Base-by-base conservation (phyloP, 2,329 filamentous ascomycete species). In the Ascochyta pisi region DNA sequence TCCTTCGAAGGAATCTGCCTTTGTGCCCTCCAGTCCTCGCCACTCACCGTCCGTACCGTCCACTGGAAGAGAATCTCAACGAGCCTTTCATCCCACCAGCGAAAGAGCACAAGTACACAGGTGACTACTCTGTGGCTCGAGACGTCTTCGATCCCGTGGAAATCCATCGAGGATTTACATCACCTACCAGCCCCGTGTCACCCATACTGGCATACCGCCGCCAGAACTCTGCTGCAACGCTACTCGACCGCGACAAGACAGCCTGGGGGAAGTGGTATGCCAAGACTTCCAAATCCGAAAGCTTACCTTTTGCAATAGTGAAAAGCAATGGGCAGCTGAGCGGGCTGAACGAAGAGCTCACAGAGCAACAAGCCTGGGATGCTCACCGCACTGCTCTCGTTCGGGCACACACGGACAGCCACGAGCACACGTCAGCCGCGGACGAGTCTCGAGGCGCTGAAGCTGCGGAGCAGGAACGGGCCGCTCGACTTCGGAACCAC, bases 181-280 rank as follows among this genome's bases (percentile, higher is more conserved):
- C 24, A 22, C 39, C 23, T 6, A 37, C 23, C 19, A 10, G n/a
- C 12, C 38, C 57, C 16, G 23, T 27, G 6, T 27, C 23, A 16
- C 23, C 23, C 13, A 27, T 6, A 6, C 23, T 39, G 7, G 23
- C 26, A 2, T 7, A 29, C 23, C 42, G 42, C 10, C 47, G 44
- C n/a, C 48, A 37, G 9, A 44, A 58, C 24, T 50, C 53, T 15
- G 42, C 46, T 1, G 47, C 33, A 6, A 52, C 24, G 12, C 27
- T 62, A 4, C 49, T 66, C 1, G 53, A 64, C 23, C 55, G 55
- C 5, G 38, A 55, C 8, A 44, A 34, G 0, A 40, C 58, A 6
- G 22, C n/a, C 0, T 66, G 61, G 61, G 46, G 48, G 3, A 41
- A 49, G 13, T 64, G 57, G 50, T 51, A 55, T 26, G 38, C 49